These are phyloP conservation scores for Pythium chondricola DNA, from an alignment of 352 stramenopile genomes.

Conservation along the genomic window DNA sequence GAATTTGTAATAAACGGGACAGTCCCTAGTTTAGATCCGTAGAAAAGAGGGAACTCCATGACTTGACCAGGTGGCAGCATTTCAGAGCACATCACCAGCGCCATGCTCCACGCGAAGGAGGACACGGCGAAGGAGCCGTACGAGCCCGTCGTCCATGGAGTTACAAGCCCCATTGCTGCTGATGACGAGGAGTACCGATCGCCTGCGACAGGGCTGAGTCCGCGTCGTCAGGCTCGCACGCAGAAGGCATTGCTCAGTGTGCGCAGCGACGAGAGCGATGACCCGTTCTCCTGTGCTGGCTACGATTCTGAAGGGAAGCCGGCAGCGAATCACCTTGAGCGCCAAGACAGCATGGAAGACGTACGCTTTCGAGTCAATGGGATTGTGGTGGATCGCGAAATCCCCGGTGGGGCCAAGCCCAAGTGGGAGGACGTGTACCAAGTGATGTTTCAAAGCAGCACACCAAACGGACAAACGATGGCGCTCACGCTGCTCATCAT, in stretches of 20 bases:
- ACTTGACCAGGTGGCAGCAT: not conserved
- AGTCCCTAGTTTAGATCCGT: no score
- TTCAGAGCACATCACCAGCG: not conserved
- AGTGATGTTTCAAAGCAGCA: conserved; percentile 68
- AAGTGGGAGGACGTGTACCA: conserved; percentile 70
- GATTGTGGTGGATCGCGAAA: conserved; percentile 66
- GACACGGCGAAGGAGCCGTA: conserved; percentile 36
- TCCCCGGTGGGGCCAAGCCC: conserved; percentile 51
- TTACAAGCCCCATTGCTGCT: conserved; percentile 35
- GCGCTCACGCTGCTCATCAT: conserved; percentile 62
- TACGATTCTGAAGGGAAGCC: conserved; percentile 36
- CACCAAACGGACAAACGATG: conserved; percentile 53
- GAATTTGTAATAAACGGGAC: no score
- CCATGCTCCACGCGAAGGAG: conserved; percentile 40
- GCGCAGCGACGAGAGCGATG: conserved; percentile 19
- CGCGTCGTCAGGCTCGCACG: conserved; percentile 26
- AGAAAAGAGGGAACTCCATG: no score
- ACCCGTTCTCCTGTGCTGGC: conserved; percentile 15
- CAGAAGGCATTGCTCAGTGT: conserved; percentile 14
- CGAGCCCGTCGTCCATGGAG: conserved; percentile 26
- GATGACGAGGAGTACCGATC: conserved; percentile 26
- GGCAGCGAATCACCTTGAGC: conserved; percentile 19
- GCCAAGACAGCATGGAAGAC: conserved; percentile 30
- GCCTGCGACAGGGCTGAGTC: conserved; percentile 21
- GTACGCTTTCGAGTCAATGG: conserved; percentile 64